These are phyloP conservation scores for Austroboletus festivus DNA, from an alignment of 768 basidiomycete species.

Conservation along the genomic window DNA sequence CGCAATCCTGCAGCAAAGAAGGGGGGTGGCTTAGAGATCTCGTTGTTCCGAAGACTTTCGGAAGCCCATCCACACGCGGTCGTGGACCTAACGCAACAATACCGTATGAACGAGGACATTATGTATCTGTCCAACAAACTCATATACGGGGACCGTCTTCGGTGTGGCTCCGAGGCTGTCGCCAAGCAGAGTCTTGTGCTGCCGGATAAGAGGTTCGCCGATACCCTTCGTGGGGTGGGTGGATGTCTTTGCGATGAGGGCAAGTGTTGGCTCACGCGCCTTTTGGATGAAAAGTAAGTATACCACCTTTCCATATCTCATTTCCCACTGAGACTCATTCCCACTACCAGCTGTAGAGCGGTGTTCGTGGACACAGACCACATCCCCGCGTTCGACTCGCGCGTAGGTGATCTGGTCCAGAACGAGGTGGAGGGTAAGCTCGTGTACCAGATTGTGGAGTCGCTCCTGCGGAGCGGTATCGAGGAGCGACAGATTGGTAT, in stretches of 20 bases:
- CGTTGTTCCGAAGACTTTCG: conserved; percentile 85
- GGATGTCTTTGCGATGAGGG: conserved; percentile 31
- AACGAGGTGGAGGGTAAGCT: conserved; percentile 78
- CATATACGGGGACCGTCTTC: conserved; percentile 74
- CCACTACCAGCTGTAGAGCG: conserved; percentile 69
- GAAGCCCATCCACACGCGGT: conserved; percentile 85
- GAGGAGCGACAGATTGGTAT: conserved; percentile 72
- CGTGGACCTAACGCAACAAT: conserved; percentile 83
- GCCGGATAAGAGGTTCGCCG: conserved; percentile 44
- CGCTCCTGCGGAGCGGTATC: conserved; percentile 64
- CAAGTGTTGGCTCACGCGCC: conserved; percentile 67
- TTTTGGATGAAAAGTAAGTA: conserved; percentile 63
- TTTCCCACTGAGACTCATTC: no score
- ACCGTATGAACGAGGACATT: conserved; percentile 96
- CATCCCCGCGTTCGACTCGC: conserved; percentile 75
- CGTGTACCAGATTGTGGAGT: conserved; percentile 64
- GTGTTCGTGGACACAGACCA: conserved; percentile 93
- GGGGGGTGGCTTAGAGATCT: conserved; percentile 86
- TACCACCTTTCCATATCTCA: neutral
- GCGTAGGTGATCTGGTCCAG: conserved; percentile 85
- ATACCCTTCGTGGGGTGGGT: conserved; percentile 39
- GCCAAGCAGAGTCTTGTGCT: conserved; percentile 58
- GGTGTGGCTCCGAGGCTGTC: conserved; percentile 74
- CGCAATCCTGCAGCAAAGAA: conserved; percentile 74
- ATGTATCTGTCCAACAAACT: conserved; percentile 88